phyloP scores from a whole-genome alignment of 1,284 basidiomycete genomes.

The Fomes fomentarius region DNA sequence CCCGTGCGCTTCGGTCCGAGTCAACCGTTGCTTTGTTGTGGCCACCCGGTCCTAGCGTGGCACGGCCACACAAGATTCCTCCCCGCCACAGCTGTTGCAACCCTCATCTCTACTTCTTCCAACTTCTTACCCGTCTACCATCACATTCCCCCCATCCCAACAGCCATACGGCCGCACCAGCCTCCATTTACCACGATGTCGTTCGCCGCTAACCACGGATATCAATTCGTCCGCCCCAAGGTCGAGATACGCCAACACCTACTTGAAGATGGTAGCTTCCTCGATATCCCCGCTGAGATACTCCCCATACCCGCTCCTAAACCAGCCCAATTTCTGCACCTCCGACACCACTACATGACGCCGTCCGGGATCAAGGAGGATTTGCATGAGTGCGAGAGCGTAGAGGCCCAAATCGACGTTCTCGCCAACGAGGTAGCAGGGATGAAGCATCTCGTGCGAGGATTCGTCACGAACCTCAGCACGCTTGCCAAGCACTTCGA shows the following conservation, averaged over 20 bases:
- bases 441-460: constrained; percentile 14
- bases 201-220: no score
- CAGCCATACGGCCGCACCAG: no score
- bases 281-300: constrained; percentile 14
- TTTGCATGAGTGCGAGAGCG: constrained; percentile 9
- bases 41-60: no score
- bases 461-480: constrained; percentile 14
- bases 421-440: constrained; percentile 19
- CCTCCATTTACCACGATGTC: no score
- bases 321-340: constrained; percentile 17
- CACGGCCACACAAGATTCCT: no score
- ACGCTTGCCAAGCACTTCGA: constrained; percentile 15
- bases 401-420: constrained; percentile 15
- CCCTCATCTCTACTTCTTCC: no score
- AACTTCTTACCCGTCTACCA: no score
- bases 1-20: no score
- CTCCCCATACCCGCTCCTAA: constrained; percentile 11
- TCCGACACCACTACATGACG: constrained; percentile 15
- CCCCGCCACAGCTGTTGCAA: no score
- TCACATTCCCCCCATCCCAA: no score
- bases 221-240: no score
- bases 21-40: no score
- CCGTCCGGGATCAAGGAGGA: not conserved
- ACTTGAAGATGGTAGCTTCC: constrained; percentile 13
- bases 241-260: constrained; percentile 7